These are phyloP conservation scores for Tuber magnatum DNA, from an alignment of 495 filamentous ascomycete species.

Conservation along the genomic window DNA sequence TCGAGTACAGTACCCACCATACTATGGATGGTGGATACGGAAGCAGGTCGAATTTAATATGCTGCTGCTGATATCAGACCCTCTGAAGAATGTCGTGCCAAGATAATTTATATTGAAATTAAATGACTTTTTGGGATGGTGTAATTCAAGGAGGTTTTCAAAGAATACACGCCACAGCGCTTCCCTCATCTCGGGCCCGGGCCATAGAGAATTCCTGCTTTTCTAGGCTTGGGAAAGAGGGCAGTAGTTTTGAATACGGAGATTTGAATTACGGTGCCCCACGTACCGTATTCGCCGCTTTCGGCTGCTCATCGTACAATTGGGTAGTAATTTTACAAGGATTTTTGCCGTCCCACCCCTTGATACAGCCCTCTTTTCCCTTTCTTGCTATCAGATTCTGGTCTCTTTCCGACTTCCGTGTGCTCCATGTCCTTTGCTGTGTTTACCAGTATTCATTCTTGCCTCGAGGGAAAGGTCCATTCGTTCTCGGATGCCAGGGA, in stretches of 20 bases:
- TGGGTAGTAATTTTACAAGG: conserved; percentile 20
- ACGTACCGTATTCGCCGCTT: conserved; percentile 29
- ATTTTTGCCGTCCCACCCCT: conserved; percentile 30
- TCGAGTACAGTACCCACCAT: too few relatives aligned
- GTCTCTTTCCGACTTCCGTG: neutral
- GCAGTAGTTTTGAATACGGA: conserved; percentile 14
- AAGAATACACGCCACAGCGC: neutral
- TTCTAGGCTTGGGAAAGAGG: neutral
- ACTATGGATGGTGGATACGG: neutral
- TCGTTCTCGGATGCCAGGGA: neutral
- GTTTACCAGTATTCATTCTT: conserved; percentile 19
- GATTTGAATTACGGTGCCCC: conserved; percentile 28
- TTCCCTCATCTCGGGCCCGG: conserved; percentile 1
- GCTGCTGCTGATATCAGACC: too few relatives aligned
- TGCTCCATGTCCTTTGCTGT: conserved; percentile 13
- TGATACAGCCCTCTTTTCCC: conserved; percentile 5
- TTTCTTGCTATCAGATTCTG: neutral
- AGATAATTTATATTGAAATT: neutral
- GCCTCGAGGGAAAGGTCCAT: neutral
- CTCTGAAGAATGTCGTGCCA: neutral
- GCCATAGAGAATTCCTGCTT: conserved; percentile 1
- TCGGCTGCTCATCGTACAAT: conserved; percentile 16
- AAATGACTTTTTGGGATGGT: neutral
- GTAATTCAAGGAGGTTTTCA: neutral
- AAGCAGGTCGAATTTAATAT: neutral